Percentiles rank a stretch among this genome's conserved stretches.
These are phyloP conservation scores for Phlyctochytrium arcticum DNA, from an alignment of 192 early-diverging fungal species.

Conservation along the genomic window DNA sequence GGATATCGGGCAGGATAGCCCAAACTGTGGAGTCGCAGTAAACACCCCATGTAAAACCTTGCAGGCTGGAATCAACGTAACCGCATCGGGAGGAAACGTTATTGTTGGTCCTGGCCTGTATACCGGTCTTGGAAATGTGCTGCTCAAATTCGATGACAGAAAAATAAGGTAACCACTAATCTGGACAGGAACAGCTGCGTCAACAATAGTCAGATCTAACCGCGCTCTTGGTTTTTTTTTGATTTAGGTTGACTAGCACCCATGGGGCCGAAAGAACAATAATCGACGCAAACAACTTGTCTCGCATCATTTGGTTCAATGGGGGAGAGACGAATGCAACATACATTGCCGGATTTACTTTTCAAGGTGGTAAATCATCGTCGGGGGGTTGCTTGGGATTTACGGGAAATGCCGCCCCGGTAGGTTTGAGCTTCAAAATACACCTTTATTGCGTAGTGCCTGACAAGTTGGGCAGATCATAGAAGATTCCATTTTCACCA, in stretches of 20 bases:
- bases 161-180: not conserved
- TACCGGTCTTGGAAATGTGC: not conserved
- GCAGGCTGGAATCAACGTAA: not conserved
- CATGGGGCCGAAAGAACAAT: not conserved
- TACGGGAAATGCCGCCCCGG: conserved; percentile 1
- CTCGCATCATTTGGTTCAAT: not conserved
- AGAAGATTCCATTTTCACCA: conserved; percentile 8
- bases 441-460: not conserved
- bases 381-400: conserved; percentile 6
- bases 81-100: not conserved
- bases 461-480: not conserved
- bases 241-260: not conserved
- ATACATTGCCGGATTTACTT: not conserved
- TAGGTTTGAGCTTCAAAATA: not conserved
- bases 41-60: not conserved
- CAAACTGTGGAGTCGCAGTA: not conserved
- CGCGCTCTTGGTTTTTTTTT: no score
- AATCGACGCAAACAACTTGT: not conserved
- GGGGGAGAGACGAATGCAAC: not conserved
- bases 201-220: no score
- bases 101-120: not conserved
- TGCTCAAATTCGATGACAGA: not conserved
- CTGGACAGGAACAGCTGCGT: no score
- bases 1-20: not conserved
- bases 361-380: not conserved